Evolutionary conservation across 805 yeast genomes (phyloP).

Genomic region (Pichia scutulata): DNA sequence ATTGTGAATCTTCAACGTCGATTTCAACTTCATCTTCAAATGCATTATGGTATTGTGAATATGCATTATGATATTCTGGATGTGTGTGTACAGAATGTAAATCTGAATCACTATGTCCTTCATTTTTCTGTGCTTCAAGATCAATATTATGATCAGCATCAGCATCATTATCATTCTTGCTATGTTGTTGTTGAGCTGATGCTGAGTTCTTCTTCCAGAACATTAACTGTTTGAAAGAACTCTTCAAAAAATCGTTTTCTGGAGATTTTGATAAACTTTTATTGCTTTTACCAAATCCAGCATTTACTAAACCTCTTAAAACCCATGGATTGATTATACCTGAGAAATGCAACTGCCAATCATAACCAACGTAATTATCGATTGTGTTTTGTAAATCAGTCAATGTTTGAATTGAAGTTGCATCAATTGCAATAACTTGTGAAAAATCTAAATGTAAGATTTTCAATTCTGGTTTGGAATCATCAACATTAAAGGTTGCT

Average conservation of each 20-base stretch:
- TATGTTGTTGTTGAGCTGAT: not conserved
- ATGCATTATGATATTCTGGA: not conserved
- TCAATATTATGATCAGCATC: not conserved
- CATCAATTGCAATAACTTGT: conserved; percentile 65
- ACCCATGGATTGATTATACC: conserved; percentile 86
- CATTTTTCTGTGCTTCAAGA: not conserved
- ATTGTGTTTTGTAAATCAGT: conserved; percentile 69
- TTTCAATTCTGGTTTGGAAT: conserved; percentile 47
- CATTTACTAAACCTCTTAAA: conserved; percentile 62
- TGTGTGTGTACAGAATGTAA: not conserved
- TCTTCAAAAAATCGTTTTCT: not conserved
- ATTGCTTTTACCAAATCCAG: conserved; percentile 57
- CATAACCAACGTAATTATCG: conserved; percentile 67
- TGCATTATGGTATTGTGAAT: not conserved
- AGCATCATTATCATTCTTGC: too few relatives aligned
- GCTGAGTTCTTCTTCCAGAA: not conserved
- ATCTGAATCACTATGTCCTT: not conserved
- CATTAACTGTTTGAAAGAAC: not conserved
- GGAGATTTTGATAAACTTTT: conserved; percentile 1
- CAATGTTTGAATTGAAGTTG: conserved; percentile 72
- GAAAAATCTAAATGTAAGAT: conserved; percentile 78
- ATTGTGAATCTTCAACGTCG: conserved; percentile 3
- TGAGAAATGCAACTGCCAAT: conserved; percentile 83
- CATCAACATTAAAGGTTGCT: not conserved
- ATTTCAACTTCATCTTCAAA: not conserved